A percentile compares a stretch with the other conserved stretches of the same genome.
phyloP scores from a whole-genome alignment of 2,329 filamentous ascomycete species.

The Pseudogymnoascus sp. region DNA sequence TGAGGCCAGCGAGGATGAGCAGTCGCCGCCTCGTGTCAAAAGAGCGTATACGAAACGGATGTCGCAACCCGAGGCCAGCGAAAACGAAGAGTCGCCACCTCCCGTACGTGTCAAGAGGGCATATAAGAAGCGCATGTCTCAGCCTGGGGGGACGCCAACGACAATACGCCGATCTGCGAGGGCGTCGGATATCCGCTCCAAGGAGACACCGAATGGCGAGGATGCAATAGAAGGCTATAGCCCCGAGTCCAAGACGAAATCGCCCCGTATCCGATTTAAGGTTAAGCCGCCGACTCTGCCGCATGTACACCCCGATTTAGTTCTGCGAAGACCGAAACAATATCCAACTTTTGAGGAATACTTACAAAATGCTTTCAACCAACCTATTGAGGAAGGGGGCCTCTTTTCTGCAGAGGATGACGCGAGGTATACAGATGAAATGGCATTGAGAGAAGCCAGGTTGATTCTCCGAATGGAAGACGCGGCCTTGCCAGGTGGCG shows the following conservation, averaged over 20 bases:
- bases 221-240: slow-evolving; percentile 17
- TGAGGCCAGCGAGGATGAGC: slow-evolving; percentile 24
- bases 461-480: slow-evolving; percentile 62
- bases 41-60: slow-evolving; percentile 1
- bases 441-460: slow-evolving; percentile 59
- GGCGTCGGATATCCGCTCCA: slow-evolving; percentile 16
- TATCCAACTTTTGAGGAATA: slow-evolving; percentile 51
- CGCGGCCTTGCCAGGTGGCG: slow-evolving; percentile 66
- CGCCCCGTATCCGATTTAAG: slow-evolving; percentile 43
- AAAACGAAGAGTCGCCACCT: slow-evolving; percentile 2
- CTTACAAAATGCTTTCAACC: slow-evolving; percentile 41
- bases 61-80: slow-evolving; percentile 17
- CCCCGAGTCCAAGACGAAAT: slow-evolving; percentile 19
- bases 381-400: slow-evolving; percentile 49
- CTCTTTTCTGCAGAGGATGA: slow-evolving; percentile 51
- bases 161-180: slow-evolving; percentile 21
- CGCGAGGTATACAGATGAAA: slow-evolving; percentile 50
- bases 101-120: slow-evolving; percentile 15
- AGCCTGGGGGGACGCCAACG: slow-evolving; percentile 18
- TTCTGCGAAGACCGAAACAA: slow-evolving; percentile 43
- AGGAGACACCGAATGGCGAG: slow-evolving; percentile 15
- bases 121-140: slow-evolving; percentile 10
- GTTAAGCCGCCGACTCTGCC: slow-evolving; percentile 44
- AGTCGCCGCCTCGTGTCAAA: slow-evolving; percentile 19
- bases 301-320: slow-evolving; percentile 51